These are phyloP conservation scores for Skeletonema costatum DNA, from an alignment of 108 stramenopile species.

Conservation along the genomic window DNA sequence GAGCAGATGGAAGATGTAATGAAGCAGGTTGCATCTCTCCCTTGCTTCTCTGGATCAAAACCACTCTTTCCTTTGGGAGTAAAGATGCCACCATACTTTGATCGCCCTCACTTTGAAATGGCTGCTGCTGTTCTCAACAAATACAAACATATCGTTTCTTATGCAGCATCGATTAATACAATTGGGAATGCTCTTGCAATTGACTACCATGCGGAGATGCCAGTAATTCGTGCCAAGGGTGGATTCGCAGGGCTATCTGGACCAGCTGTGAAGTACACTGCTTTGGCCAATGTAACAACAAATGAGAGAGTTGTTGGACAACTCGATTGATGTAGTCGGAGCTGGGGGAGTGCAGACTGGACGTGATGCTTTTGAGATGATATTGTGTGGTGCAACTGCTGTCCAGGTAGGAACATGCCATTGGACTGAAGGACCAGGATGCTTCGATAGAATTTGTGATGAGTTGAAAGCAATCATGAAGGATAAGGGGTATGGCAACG, in stretches of 20 bases:
- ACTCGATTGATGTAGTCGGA: conserved; percentile 87
- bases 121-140: conserved; percentile 83
- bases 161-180: conserved; percentile 87
- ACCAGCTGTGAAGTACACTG: conserved; percentile 85
- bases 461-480: conserved; percentile 69
- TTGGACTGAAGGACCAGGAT: conserved; percentile 89
- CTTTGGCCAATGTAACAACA: conserved; percentile 85
- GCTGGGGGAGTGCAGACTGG: conserved; percentile 84
- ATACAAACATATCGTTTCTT: conserved; percentile 61
- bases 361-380: conserved; percentile 80
- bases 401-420: conserved; percentile 94
- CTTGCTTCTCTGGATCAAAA: conserved; percentile 22
- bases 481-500: conserved; percentile 67
- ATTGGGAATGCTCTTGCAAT: conserved; percentile 87
- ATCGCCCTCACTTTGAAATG: conserved; percentile 77
- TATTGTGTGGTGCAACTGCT: conserved; percentile 87
- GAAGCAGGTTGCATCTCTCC: conserved; percentile 52
- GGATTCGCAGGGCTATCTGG: conserved; percentile 90
- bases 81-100: conserved; percentile 94
- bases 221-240: conserved; percentile 74
- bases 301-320: conserved; percentile 73
- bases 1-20: conserved; percentile 85
- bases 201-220: conserved; percentile 67
- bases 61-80: conserved; percentile 66
- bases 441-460: conserved; percentile 88